Evolutionary conservation across 176 grass and related monocot species (phyloP).

Genomic region (Typha latifolia): DNA sequence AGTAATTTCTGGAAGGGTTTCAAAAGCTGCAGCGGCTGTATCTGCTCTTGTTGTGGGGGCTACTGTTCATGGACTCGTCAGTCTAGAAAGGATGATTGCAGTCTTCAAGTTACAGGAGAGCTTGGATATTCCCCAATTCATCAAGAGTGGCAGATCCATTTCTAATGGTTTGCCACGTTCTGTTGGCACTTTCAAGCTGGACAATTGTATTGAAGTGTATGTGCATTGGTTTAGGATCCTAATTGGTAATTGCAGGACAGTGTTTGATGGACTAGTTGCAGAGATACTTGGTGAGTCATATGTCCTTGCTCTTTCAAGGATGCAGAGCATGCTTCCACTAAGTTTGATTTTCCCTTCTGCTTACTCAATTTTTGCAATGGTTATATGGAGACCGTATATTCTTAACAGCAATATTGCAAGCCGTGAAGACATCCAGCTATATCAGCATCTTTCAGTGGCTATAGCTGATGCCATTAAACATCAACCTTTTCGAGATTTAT

Average conservation of each 20-base stretch:
- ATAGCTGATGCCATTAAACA: conserved; percentile 70
- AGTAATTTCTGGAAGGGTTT: conserved; percentile 49
- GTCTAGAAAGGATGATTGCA: conserved; percentile 70
- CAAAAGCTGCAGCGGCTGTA: conserved; percentile 74
- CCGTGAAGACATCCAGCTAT: conserved; percentile 69
- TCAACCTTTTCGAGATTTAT: conserved; percentile 81
- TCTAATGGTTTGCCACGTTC: conserved; percentile 67
- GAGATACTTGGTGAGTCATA: conserved; percentile 90
- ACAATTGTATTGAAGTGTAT: conserved; percentile 58
- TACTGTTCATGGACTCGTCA: conserved; percentile 75
- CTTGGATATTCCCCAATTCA: conserved; percentile 67
- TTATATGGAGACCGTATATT: conserved; percentile 82
- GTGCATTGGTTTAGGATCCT: conserved; percentile 91
- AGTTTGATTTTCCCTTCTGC: conserved; percentile 62
- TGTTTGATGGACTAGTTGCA: conserved; percentile 78
- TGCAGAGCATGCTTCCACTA: conserved; percentile 74
- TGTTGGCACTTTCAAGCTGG: conserved; percentile 46
- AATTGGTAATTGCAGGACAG: conserved; percentile 74
- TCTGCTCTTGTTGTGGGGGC: conserved; percentile 84
- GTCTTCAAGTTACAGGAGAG: conserved; percentile 87
- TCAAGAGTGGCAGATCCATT: conserved; percentile 57
- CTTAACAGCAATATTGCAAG: conserved; percentile 30
- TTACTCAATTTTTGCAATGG: conserved; percentile 92
- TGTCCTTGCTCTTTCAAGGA: conserved; percentile 77
- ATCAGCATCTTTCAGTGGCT: conserved; percentile 51